Percentiles rank a stretch among this genome's conserved stretches.
Evolutionary conservation across 2,329 filamentous ascomycete genomes (phyloP).

Genomic region (Endothia cerciana): DNA sequence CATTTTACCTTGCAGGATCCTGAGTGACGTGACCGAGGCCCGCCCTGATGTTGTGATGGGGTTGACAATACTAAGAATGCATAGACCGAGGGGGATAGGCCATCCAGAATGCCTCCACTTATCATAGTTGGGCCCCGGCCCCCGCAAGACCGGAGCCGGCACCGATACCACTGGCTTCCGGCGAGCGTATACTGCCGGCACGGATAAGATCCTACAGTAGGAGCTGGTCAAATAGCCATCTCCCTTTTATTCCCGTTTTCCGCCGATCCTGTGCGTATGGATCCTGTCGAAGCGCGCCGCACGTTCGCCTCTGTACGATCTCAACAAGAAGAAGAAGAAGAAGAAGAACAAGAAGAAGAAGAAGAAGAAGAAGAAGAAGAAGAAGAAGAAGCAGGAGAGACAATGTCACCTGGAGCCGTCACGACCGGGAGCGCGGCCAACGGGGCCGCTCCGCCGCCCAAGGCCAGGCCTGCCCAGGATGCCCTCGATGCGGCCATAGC

Average conservation of each 20-base stretch:
- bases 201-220: not conserved
- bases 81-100: no score
- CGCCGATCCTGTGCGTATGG: not conserved
- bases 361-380: no score
- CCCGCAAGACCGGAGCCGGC: not conserved
- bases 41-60: no score
- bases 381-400: no score
- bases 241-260: not conserved
- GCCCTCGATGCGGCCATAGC: conserved; percentile 11
- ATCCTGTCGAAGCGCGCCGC: not conserved
- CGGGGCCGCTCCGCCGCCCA: not conserved
- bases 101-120: not conserved
- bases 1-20: no score
- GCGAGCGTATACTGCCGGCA: not conserved
- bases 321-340: no score
- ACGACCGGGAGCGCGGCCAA: not conserved
- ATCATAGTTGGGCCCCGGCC: not conserved
- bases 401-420: not conserved
- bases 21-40: no score
- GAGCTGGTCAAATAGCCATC: not conserved
- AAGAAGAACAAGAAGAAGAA: no score
- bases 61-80: no score
- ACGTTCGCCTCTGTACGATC: no score
- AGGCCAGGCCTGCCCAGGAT: not conserved
- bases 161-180: not conserved